phyloP scores from a whole-genome alignment of 2,329 filamentous ascomycete species.

The Berkeleyomyces rouxiae region DNA sequence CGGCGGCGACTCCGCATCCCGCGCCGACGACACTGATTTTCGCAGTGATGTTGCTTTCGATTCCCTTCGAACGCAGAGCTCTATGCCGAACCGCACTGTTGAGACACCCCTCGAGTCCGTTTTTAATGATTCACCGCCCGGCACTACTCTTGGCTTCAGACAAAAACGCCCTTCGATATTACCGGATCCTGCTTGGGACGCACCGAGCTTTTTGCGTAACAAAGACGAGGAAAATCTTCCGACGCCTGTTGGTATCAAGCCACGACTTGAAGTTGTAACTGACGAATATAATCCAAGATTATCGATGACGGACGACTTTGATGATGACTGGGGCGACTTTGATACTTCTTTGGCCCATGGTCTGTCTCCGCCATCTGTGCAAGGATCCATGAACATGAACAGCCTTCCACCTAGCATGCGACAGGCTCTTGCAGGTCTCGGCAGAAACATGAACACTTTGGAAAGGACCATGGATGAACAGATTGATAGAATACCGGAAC shows the following conservation, averaged over 20 bases:
- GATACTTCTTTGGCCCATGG: slow-evolving; percentile 36
- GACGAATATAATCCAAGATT: slow-evolving; percentile 21
- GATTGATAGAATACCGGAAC: slow-evolving; percentile 22
- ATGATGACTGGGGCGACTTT: slow-evolving; percentile 46
- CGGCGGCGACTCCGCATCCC: slow-evolving; percentile 43
- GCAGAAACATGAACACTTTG: slow-evolving; percentile 26
- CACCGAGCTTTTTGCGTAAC: slow-evolving; percentile 23
- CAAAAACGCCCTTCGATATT: slow-evolving; percentile 12
- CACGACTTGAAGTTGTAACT: slow-evolving; percentile 3
- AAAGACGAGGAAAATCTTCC: slow-evolving; percentile 43
- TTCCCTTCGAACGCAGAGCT: slow-evolving; percentile 55
- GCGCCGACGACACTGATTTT: slow-evolving; percentile 62
- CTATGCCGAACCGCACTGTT: slow-evolving; percentile 46
- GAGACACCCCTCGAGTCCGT: slow-evolving; percentile 62
- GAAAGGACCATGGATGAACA: not conserved
- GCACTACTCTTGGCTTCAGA: slow-evolving; percentile 28
- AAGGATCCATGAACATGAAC: slow-evolving; percentile 35
- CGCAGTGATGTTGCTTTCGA: slow-evolving; percentile 65
- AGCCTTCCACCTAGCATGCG: slow-evolving; percentile 37
- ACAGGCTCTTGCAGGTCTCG: slow-evolving; percentile 36
- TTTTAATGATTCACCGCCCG: slow-evolving; percentile 62
- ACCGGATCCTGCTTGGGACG: slow-evolving; percentile 12
- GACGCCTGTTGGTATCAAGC: slow-evolving; percentile 21
- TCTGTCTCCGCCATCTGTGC: slow-evolving; percentile 38
- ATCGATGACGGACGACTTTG: slow-evolving; percentile 45